Base-by-base conservation (phyloP, 1,284 basidiomycete genomes). In the Psilocybe mexicana region DNA sequence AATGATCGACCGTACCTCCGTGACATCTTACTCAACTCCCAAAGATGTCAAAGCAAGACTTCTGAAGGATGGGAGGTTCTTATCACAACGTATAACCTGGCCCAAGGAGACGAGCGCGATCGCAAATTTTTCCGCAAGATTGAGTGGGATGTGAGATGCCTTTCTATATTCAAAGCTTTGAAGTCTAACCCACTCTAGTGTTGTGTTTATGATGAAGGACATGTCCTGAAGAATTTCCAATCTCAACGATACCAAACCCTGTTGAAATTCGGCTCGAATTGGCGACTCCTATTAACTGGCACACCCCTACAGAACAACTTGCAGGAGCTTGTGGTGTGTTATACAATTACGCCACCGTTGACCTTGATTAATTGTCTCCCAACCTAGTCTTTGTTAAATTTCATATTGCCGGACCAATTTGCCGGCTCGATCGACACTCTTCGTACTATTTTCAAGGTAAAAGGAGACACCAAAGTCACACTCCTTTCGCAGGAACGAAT, bases 381-480 rank as follows among this genome's bases (percentile, higher is more conserved):
- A 10, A 6, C 14, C 24, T 67, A 96, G 93, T 99, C 97, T 10
- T 79, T 99, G 63, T 91, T 99, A 79, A 98, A 97, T 75, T 99
- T 99, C 76, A 99, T 99, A 70, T 83, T 98, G 59, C 95, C 95
- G 4, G 85, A 93, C 55, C 88, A 94, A 67, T 97, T 99, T 70
- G 84, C 83, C 25, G 87, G 87, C 38, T 86, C 84, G 0, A 73
- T 90, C 66, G 88, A 88, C 35, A 87, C 90, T 5, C 79, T 99
- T 6, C 87, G 93, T 11, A 92, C 94, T 11, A 97, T 99, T 65
- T 99, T 99, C 86, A 99, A 98, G 74, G 93, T 94, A 40, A 94
- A 93, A 66, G 88, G 92, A 4, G 92, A 94, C 66, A 88, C 90
- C 8, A 92, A 92, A 62, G 86, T 92, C 51, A 92, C 91, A 43